Base-by-base conservation (phyloP, 1,284 basidiomycete genomes). In the Takashimella tepidaria region DNA sequence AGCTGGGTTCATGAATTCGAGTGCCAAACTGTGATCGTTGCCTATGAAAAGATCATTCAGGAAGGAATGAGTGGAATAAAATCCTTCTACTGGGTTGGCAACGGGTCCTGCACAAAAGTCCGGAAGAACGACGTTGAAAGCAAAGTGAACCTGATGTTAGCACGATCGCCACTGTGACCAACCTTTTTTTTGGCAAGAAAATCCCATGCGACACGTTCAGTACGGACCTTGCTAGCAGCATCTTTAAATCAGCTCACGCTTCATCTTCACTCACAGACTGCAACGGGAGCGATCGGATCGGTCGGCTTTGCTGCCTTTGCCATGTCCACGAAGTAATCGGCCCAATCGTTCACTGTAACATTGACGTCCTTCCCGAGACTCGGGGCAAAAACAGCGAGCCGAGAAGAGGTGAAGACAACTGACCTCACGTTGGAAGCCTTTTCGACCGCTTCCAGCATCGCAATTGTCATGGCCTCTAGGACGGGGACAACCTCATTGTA, bases 81-180 rank as follows among this genome's bases (percentile, higher is more conserved):
- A 22, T 3, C 51, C 51, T 6, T 23, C 16, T 27, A 31, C 31
- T 21, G 51, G 51, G 46, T 53, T 53, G 46, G 26, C 24, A 19
- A n/a, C 26, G 23, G 48, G 48, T 12, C 48, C 48, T 4, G 48
- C 31, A 41, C 41, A 31, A 24, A 41, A 50, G 48, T 50, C 48
- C 12, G 48, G 48, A 20, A 50, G 48, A 22, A 50, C 48, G 3
- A 23, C 40, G 37, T 42, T 50, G 48, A 50, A 50, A 13, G 48
- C 26, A 19, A 50, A 50, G 40, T 37, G 20, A 2, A 40, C n/a
- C 47, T 49, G 10, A 8, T 37, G 31, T 37, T 37, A 37, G 31
- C 31, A 8, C 10, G 8, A 16, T 8, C 8, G 31, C 31, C 16
- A 8, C 10, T 8, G 16, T 16, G 31, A 37, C 31, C 31, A 8